Base-by-base conservation (phyloP, 2,329 filamentous ascomycete species). In the Aspergillus sp. region DNA sequence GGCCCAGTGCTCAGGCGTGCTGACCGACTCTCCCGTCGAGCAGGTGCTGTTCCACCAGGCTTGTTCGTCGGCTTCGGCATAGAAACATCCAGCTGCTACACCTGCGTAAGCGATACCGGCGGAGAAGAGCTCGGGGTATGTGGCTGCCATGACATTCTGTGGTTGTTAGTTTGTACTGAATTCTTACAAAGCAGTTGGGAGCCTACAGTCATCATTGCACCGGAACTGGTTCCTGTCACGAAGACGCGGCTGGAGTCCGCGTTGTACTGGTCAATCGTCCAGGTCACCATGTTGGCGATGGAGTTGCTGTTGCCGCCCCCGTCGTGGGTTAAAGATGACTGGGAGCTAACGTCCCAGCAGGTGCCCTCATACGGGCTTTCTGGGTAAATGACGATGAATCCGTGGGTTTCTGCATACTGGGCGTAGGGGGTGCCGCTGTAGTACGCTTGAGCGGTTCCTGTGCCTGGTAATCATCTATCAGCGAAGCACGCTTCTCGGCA, bases 321-420 rank as follows among this genome's bases (percentile, higher is more conserved):
- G 27, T 74, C 66, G 37, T 73, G 71, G 2, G 68, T 69, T 33
- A 76, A 58, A 0, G 62, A 60, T 33, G 63, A 43, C 15, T 63
- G 41, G 2, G 80, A 84, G 5, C 81, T 82, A 2, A 86, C 82
- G 57, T 86, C 84, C 84, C 84, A 86, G 72, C 84, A 86, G 73
- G 75, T 73, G 6, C 75, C 82, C n/a, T 69, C 69, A 63, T 82
- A 79, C 0, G 82, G 81, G 2, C 79, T 80, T 62, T 79, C 75
- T 1, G 83, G 83, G 70, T 84, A 87, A 66, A 87, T 82, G 59
- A 83, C 78, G 55, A 88, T 65, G 55, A 64, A 65, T 15, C 61
- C 60, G 49, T 65, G 48, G 33, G 55, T 35, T 19, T 84, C 80
- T 6, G 84, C 81, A 11, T 84, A 73, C 1, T 75, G 73, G 19